phyloP scores from a whole-genome alignment of 2,329 filamentous ascomycete genomes.

The Epichloe elymi region DNA sequence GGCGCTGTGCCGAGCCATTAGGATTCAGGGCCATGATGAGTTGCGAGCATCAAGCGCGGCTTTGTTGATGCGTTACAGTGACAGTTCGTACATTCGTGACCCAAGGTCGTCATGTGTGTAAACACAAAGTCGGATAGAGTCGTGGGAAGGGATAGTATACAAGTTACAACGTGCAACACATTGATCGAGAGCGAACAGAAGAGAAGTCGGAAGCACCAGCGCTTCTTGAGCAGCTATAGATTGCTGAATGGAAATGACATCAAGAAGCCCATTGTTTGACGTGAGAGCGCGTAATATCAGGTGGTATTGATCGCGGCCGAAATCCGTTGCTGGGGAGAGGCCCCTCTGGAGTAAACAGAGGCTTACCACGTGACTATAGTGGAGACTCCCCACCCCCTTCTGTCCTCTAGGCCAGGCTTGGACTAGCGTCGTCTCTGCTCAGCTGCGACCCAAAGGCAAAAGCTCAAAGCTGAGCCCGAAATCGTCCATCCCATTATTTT shows the following conservation, averaged over 20 bases:
- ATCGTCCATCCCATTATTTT: neutral
- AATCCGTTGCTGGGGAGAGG: constrained; percentile 15
- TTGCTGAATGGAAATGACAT: constrained; percentile 14
- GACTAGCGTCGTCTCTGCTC: neutral
- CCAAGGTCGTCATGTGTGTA: constrained; percentile 8
- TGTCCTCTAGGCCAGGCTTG: neutral
- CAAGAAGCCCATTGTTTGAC: constrained; percentile 6
- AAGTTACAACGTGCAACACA: neutral
- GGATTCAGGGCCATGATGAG: constrained; percentile 22
- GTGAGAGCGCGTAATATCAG: neutral
- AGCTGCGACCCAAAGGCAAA: neutral
- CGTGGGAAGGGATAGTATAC: neutral
- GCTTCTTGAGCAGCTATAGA: constrained; percentile 11
- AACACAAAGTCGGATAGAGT: constrained; percentile 11
- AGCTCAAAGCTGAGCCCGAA: neutral
- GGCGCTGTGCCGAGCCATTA: constrained; percentile 45
- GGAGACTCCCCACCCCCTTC: neutral
- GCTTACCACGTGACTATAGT: constrained; percentile 10
- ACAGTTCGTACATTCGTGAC: neutral
- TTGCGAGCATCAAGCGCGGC: constrained; percentile 11
- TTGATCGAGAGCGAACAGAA: constrained; percentile 3
- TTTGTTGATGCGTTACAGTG: constrained; percentile 3
- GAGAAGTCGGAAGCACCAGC: constrained; percentile 13
- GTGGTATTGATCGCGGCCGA: constrained; percentile 6
- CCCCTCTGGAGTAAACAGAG: constrained; percentile 17